These are phyloP conservation scores for Dryas integrifolia DNA, from an alignment of 331 rosid species.

Conservation along the genomic window DNA sequence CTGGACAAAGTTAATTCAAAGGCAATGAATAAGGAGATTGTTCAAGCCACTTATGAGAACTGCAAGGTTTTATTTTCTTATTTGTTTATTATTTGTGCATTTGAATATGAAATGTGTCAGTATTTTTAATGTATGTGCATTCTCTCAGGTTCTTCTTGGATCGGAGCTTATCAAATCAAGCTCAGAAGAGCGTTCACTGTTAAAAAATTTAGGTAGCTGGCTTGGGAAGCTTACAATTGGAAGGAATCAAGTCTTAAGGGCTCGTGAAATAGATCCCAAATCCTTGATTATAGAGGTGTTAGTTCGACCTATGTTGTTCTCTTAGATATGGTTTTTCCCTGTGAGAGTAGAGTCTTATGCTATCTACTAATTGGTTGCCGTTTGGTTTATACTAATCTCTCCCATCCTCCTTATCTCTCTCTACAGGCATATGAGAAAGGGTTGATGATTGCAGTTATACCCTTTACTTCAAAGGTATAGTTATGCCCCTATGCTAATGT, in stretches of 20 bases:
- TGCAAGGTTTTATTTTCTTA: constrained; percentile 69
- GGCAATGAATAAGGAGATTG: constrained; percentile 78
- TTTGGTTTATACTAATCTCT: constrained; percentile 11
- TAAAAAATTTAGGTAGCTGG: constrained; percentile 98
- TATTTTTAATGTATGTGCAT: constrained; percentile 13
- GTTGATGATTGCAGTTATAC: constrained; percentile 97
- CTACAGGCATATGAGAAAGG: constrained; percentile 97
- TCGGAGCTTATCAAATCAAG: constrained; percentile 95
- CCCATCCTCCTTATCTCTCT: constrained; percentile 8
- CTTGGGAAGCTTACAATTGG: constrained; percentile 95
- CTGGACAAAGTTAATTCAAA: constrained; percentile 81
- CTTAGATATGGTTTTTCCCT: neutral
- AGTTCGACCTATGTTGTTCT: constrained; percentile 8
- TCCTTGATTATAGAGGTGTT: constrained; percentile 92
- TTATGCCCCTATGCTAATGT: neutral
- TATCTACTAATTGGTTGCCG: neutral
- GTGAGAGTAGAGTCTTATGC: neutral
- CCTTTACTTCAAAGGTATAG: constrained; percentile 94
- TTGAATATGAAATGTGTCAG: neutral
- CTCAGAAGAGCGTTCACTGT: constrained; percentile 95
- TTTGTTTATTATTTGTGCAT: constrained; percentile 5
- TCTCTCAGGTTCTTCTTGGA: constrained; percentile 83
- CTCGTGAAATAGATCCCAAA: constrained; percentile 96
- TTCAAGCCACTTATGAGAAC: constrained; percentile 87
- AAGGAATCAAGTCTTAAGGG: constrained; percentile 88